Conservation (phyloP, 805 yeast genomes). For the Metschnikowia drakensbergensis region DNA sequence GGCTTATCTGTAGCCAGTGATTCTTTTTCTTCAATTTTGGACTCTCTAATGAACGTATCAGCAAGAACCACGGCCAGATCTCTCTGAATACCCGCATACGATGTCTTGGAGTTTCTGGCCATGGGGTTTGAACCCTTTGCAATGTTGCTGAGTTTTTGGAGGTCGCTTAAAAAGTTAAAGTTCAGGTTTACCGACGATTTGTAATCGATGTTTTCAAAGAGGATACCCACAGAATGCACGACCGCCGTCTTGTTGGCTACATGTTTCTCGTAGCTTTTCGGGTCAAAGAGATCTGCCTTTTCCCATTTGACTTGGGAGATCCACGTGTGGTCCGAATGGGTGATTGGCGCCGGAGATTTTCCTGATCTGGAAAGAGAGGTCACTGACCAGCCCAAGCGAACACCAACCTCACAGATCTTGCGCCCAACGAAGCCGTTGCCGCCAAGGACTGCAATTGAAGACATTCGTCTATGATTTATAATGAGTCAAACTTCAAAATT, state of each 20-base stretch:
- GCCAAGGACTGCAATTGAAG: constrained; percentile 65
- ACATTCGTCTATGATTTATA: constrained; percentile 7
- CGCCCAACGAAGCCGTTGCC: constrained; percentile 82
- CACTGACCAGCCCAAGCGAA: constrained; percentile 60
- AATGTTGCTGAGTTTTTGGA: constrained; percentile 26
- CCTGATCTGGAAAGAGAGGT: constrained; percentile 69
- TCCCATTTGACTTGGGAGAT: constrained; percentile 60
- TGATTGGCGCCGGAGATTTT: constrained; percentile 35
- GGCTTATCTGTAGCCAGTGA: constrained; percentile 17
- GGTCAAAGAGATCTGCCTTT: constrained; percentile 64
- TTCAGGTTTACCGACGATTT: constrained; percentile 50
- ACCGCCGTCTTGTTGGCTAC: constrained; percentile 56
- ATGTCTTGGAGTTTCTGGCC: constrained; percentile 41
- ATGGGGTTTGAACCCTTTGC: constrained; percentile 62
- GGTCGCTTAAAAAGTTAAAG: constrained; percentile 32
- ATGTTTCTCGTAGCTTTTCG: constrained; percentile 49
- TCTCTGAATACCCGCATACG: constrained; percentile 63
- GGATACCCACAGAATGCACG: constrained; percentile 78
- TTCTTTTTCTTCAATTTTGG: background rate
- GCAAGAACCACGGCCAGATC: constrained; percentile 68
- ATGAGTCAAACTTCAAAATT: no score
- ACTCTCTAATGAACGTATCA: constrained; percentile 38
- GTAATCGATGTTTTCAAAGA: constrained; percentile 66
- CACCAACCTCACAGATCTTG: constrained; percentile 64
- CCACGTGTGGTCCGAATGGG: constrained; percentile 37